Evolutionary conservation across 2,329 filamentous ascomycete species (phyloP).

Genomic region (Chaetomiaceae sp.): DNA sequence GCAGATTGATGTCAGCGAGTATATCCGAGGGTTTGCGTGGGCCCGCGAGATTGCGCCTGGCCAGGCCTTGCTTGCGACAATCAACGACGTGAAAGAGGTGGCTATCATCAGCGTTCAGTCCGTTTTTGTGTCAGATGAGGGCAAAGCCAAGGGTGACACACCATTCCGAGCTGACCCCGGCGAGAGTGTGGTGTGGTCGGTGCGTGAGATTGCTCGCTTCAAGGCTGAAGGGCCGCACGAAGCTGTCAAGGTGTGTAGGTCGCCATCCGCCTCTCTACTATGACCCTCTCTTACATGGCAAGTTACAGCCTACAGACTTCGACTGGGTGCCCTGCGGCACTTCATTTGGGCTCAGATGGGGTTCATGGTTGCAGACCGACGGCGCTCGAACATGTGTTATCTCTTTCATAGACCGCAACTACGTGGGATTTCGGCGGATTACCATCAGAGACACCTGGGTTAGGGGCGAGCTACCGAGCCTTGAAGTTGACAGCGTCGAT

Average conservation of each 20-base stretch:
- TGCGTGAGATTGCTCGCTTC: slow-evolving; percentile 47
- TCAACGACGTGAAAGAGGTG: slow-evolving; percentile 44
- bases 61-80: slow-evolving; percentile 44
- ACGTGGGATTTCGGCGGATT: slow-evolving; percentile 50
- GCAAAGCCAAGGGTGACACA: slow-evolving; percentile 11
- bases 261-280: neutral
- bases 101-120: slow-evolving; percentile 45
- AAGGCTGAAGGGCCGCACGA: slow-evolving; percentile 41
- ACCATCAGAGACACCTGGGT: slow-evolving; percentile 35
- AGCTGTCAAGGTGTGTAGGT: slow-evolving; percentile 27
- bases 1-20: slow-evolving; percentile 36
- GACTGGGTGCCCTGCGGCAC: slow-evolving; percentile 45
- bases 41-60: slow-evolving; percentile 37
- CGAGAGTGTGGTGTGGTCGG: slow-evolving; percentile 37
- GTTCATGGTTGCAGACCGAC: slow-evolving; percentile 42
- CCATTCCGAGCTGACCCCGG: slow-evolving; percentile 13
- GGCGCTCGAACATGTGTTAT: slow-evolving; percentile 38
- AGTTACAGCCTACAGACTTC: slow-evolving; percentile 31
- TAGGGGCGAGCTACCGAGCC: slow-evolving; percentile 30
- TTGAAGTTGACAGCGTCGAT: slow-evolving; percentile 38
- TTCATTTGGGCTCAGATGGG: slow-evolving; percentile 48
- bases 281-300: too few relatives aligned
- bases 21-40: slow-evolving; percentile 49
- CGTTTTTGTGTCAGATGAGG: slow-evolving; percentile 29
- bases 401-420: slow-evolving; percentile 45